A percentile compares a stretch with the other conserved stretches of the same genome.
Conservation (phyloP, 2,329 filamentous ascomycete genomes). For the Fulvia fulva region DNA sequence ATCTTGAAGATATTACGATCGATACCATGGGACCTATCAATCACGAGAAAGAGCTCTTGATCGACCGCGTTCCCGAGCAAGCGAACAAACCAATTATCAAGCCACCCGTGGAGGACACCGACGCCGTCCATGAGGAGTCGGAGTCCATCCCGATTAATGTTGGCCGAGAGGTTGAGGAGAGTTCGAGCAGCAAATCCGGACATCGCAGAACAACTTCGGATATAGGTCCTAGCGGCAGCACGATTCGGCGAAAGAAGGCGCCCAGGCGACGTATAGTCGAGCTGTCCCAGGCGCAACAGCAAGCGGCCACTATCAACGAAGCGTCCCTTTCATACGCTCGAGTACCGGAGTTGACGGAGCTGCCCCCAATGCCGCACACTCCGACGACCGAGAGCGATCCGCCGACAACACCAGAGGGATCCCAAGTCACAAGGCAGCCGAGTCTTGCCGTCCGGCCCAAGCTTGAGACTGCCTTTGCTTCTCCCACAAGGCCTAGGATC, state of each 20-base stretch:
- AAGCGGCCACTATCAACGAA: constrained; percentile 23
- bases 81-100: constrained; percentile 75
- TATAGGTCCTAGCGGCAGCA: constrained; percentile 23
- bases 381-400: constrained; percentile 25
- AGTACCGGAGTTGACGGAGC: constrained; percentile 27
- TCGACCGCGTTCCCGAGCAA: constrained; percentile 74
- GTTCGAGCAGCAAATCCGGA: constrained; percentile 4
- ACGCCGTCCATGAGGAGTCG: constrained; percentile 10
- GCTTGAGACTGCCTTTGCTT: constrained; percentile 29
- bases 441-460: constrained; percentile 21
- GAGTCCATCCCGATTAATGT: constrained; percentile 9
- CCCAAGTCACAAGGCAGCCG: constrained; percentile 19
- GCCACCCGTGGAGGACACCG: constrained; percentile 58
- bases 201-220: constrained; percentile 31
- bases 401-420: constrained; percentile 25
- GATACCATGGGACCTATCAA: constrained; percentile 81
- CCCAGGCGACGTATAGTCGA: constrained; percentile 57
- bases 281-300: constrained; percentile 46
- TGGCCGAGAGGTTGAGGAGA: constrained; percentile 7
- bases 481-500: constrained; percentile 27
- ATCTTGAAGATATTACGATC: constrained; percentile 84
- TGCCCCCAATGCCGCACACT: constrained; percentile 26
- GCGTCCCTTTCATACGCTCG: constrained; percentile 12
- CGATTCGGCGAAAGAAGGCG: constrained; percentile 55
- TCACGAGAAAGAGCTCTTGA: constrained; percentile 75